These are phyloP conservation scores for Ottelia alismoides DNA, from an alignment of 106 monocot species.

Conservation along the genomic window DNA sequence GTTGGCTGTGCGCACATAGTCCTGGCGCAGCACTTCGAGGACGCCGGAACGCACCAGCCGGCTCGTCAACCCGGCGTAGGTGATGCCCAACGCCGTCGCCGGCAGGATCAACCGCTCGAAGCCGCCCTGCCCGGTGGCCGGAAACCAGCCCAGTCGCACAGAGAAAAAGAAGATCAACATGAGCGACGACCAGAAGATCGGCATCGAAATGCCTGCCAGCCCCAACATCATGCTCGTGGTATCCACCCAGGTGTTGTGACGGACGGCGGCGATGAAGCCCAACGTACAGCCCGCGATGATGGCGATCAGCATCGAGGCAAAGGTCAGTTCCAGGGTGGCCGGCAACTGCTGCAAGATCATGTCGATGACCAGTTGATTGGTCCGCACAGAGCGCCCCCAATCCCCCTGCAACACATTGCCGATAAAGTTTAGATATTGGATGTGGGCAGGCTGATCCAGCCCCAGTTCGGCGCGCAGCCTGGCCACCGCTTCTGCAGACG, in stretches of 20 bases:
- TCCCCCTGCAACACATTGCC: neutral
- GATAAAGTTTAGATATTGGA: neutral
- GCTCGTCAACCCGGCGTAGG: no score
- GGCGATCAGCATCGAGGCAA: neutral
- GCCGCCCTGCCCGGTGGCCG: no score
- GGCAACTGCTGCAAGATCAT: neutral
- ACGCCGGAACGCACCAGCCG: neutral
- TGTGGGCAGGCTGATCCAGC: neutral
- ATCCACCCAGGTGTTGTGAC: neutral
- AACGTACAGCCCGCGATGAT: neutral
- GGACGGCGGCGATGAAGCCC: neutral
- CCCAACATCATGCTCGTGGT: neutral
- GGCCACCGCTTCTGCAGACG: neutral
- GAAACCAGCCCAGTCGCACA: neutral
- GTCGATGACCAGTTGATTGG: neutral
- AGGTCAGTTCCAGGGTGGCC: neutral
- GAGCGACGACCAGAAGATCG: neutral
- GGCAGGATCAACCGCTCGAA: neutral
- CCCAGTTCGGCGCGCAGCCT: neutral
- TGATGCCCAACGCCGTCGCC: neutral
- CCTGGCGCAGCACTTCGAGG: neutral
- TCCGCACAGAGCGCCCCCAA: neutral
- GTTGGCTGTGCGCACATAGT: neutral
- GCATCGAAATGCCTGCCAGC: neutral
- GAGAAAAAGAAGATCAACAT: neutral